phyloP scores from a whole-genome alignment of 768 basidiomycete species.

The Mycena epipterygia region DNA sequence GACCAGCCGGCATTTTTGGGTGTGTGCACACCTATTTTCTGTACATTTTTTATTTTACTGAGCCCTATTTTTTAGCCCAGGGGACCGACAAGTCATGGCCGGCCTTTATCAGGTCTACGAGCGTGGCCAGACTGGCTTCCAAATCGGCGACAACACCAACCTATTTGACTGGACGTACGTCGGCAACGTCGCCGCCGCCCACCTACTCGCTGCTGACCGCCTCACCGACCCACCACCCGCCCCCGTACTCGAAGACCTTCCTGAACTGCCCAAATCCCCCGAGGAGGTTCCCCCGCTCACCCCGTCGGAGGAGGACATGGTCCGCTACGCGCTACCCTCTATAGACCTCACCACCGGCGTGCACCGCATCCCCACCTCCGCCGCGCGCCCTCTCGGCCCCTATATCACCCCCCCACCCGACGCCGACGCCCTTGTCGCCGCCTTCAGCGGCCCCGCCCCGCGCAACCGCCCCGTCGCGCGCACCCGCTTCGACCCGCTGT shows the following conservation, averaged over 20 bases:
- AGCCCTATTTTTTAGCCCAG: conserved; percentile 68
- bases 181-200: conserved; percentile 94
- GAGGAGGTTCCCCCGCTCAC: conserved; percentile 60
- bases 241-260: conserved; percentile 51
- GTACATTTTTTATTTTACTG: not conserved
- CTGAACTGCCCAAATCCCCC: conserved; percentile 50
- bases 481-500: conserved; percentile 87
- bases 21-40: conserved; percentile 49
- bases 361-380: conserved; percentile 81
- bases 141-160: conserved; percentile 94
- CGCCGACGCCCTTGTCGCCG: conserved; percentile 67
- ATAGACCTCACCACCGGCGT: conserved; percentile 76
- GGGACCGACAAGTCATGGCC: conserved; percentile 88
- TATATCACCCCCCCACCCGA: conserved; percentile 73
- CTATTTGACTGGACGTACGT: conserved; percentile 98
- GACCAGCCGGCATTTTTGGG: conserved; percentile 98
- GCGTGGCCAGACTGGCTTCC: conserved; percentile 89
- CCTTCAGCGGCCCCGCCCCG: conserved; percentile 63
- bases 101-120: conserved; percentile 87
- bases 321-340: conserved; percentile 68
- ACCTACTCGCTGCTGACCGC: conserved; percentile 93
- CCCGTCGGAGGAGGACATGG: conserved; percentile 55
- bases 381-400: conserved; percentile 87
- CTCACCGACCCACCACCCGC: conserved; percentile 69
- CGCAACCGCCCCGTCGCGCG: conserved; percentile 72